Evolutionary conservation across 2,329 filamentous ascomycete genomes (phyloP).

Genomic region (Pseudocercospora fuligena): DNA sequence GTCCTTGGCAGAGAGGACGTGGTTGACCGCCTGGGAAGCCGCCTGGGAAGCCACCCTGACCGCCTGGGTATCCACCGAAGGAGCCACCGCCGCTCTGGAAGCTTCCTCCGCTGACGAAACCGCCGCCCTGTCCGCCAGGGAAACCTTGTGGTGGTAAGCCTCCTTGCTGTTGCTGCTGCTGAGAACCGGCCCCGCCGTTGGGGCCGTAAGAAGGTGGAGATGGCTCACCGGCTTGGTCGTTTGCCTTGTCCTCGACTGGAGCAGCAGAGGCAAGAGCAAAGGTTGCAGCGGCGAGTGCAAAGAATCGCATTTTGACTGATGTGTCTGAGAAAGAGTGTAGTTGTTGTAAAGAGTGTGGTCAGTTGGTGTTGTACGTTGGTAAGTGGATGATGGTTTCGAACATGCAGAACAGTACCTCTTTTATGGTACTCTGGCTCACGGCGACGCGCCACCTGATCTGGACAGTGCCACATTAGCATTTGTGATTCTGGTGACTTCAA

Average conservation of each 20-base stretch:
- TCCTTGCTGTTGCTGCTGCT: background rate
- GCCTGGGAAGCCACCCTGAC: background rate
- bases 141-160: background rate
- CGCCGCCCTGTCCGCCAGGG: conserved; percentile 2
- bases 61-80: background rate
- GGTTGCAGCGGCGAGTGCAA: conserved; percentile 11
- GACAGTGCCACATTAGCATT: too few species aligned
- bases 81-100: background rate
- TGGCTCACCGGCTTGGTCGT: background rate
- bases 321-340: background rate
- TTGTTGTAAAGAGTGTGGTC: background rate
- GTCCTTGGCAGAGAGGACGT: conserved; percentile 8
- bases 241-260: background rate
- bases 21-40: background rate
- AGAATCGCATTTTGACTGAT: conserved; percentile 17
- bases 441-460: background rate
- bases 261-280: conserved; percentile 12
- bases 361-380: too few species aligned
- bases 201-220: background rate
- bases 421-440: background rate
- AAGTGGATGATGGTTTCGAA: too few species aligned
- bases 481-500: background rate
- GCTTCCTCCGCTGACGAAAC: background rate
- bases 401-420: too few species aligned
- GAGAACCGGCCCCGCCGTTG: conserved; percentile 1